Conservation (phyloP, 2,329 filamentous ascomycete genomes). For the Verticillium albo-atrum region DNA sequence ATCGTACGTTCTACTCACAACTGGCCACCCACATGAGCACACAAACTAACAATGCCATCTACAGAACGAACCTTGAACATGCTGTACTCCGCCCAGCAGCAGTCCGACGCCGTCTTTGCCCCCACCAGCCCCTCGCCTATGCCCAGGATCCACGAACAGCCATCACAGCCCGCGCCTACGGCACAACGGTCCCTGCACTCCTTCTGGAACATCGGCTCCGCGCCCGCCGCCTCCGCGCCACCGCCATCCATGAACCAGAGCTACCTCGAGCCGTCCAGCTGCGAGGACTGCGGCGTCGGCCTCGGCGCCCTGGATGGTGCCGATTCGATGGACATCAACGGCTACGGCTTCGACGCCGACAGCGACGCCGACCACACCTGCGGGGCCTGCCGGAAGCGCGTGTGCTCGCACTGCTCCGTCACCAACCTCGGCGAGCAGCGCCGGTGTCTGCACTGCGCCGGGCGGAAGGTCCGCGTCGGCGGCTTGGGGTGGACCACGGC, state of each 20-base stretch:
- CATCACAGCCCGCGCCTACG: constrained; percentile 5
- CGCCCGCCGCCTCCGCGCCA: constrained; percentile 22
- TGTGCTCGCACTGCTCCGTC: constrained; percentile 57
- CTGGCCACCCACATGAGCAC: no score
- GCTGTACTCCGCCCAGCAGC: constrained; percentile 52
- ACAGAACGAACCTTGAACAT: constrained; percentile 54
- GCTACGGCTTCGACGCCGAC: constrained; percentile 13
- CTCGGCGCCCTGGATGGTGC: constrained; percentile 15
- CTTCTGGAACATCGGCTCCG: constrained; percentile 54
- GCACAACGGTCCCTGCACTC: constrained; percentile 52
- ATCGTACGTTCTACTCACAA: constrained; percentile 38
- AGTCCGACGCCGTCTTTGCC: constrained; percentile 14
- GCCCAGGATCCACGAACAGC: constrained; percentile 10
- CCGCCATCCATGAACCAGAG: constrained; percentile 60
- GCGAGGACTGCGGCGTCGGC: constrained; percentile 48
- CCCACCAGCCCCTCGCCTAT: constrained; percentile 1
- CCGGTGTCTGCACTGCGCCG: constrained; percentile 49
- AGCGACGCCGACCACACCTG: constrained; percentile 31
- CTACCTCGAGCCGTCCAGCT: constrained; percentile 58
- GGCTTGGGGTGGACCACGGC: constrained; percentile 1
- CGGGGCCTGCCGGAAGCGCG: constrained; percentile 46
- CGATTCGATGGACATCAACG: constrained; percentile 36
- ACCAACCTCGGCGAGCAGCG: constrained; percentile 52
- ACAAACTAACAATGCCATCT: background rate
- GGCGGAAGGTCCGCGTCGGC: constrained; percentile 20